Percentiles rank a stretch among this genome's conserved stretches.
Evolutionary conservation across 768 basidiomycete species (phyloP).

Genomic region (Gelatoporia subvermispora): DNA sequence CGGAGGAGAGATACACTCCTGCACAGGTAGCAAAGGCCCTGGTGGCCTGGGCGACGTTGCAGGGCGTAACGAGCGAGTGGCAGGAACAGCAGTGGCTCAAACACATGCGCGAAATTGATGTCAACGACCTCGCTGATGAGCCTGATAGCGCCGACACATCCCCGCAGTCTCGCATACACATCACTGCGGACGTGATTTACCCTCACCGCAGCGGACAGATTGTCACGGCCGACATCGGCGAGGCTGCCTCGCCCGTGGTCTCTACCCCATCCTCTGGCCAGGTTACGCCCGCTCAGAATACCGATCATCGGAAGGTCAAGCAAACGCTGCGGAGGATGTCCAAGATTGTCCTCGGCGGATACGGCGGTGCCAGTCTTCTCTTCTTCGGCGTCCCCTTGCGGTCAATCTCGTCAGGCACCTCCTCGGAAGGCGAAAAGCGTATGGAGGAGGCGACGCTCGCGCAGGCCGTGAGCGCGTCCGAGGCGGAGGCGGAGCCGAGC

Average conservation of each 20-base stretch:
- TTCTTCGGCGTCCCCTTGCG: slow-evolving; percentile 62
- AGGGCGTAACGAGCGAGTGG: slow-evolving; percentile 78
- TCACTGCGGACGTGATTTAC: slow-evolving; percentile 69
- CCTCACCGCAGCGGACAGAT: slow-evolving; percentile 67
- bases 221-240: slow-evolving; percentile 79
- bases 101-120: slow-evolving; percentile 60
- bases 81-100: slow-evolving; percentile 69
- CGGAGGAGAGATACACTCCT: slow-evolving; percentile 57
- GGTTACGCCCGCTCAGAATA: no score
- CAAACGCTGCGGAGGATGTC: slow-evolving; percentile 71
- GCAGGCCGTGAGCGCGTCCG: slow-evolving; percentile 64
- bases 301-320: slow-evolving; percentile 39
- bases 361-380: slow-evolving; percentile 74
- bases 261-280: no score
- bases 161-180: slow-evolving; percentile 53
- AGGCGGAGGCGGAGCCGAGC: slow-evolving; percentile 45
- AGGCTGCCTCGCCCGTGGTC: slow-evolving; percentile 21
- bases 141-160: not conserved
- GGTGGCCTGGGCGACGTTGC: slow-evolving; percentile 75
- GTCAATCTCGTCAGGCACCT: slow-evolving; percentile 26
- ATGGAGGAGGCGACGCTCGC: slow-evolving; percentile 61
- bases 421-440: slow-evolving; percentile 30
- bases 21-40: slow-evolving; percentile 65
- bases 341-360: slow-evolving; percentile 80
- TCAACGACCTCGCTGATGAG: slow-evolving; percentile 37